These are phyloP conservation scores for Obelidium mucronatum DNA, from an alignment of 192 early-diverging fungal species.

Conservation along the genomic window DNA sequence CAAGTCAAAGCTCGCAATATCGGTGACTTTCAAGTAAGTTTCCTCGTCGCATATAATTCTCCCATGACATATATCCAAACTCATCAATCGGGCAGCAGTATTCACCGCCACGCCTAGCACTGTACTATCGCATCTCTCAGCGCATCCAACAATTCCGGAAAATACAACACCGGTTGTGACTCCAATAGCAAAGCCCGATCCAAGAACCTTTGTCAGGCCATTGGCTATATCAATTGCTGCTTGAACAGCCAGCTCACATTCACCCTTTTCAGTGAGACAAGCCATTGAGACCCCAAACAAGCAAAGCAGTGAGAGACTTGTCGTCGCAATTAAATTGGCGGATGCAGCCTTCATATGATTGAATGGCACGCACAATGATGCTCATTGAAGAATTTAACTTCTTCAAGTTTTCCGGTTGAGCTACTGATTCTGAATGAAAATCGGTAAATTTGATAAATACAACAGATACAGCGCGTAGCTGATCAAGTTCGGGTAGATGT, in stretches of 20 bases:
- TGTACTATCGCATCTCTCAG: constrained; percentile 10
- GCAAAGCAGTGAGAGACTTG: constrained; percentile 32
- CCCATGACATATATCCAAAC: constrained; percentile 14
- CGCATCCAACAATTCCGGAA: constrained; percentile 24
- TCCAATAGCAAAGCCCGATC: constrained; percentile 8
- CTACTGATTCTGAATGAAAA: constrained; percentile 9
- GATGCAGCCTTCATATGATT: constrained; percentile 18
- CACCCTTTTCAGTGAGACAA: constrained; percentile 35
- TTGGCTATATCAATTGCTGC: constrained; percentile 24
- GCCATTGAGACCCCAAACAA: constrained; percentile 32
- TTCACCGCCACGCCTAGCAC: constrained; percentile 41
- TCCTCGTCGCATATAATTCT: constrained; percentile 15
- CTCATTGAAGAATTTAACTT: neutral
- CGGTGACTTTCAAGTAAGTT: neutral
- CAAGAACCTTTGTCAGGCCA: neutral
- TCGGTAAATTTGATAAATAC: constrained; percentile 20
- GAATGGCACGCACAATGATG: constrained; percentile 5
- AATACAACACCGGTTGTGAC: constrained; percentile 26
- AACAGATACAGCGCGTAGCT: constrained; percentile 25
- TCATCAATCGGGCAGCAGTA: constrained; percentile 24
- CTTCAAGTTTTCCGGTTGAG: constrained; percentile 12
- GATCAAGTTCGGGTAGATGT: too few species aligned
- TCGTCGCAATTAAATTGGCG: constrained; percentile 42
- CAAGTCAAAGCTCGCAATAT: neutral
- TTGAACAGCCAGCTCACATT: neutral